Base-by-base conservation (phyloP, 148 eudicot genomes). In the Vaccinium macrocarpon region DNA sequence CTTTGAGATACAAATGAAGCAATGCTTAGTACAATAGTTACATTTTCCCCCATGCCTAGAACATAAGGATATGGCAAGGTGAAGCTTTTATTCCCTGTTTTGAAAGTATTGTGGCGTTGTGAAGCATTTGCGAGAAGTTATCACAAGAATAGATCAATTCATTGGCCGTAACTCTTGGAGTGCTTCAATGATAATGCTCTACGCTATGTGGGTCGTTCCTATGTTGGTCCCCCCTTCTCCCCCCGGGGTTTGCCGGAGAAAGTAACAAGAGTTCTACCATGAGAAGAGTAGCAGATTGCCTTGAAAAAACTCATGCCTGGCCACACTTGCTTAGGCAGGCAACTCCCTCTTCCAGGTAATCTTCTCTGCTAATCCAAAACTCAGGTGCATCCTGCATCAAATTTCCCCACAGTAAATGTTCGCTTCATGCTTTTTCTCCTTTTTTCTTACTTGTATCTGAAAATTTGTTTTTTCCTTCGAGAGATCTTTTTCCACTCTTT, bases 291-390 rank as follows among this genome's bases (percentile, higher is more conserved):
- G 82, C 35, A 32, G 82, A 81, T 68, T 42, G 57, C 46, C 50
- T 7, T 13, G 19, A 23, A 7, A 5, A 57, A 51, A 14, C 66
- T 84, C 87, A 93, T 82, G 96, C 95, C 77, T 91, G 95, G 74
- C 98, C 97, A 86, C 96, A 94, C 87, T 95, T 97, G 92, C 92
- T 93, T 23, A 97, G 89, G 86, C 97, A 97, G 82, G 88, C 92
- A 76, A 97, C 88, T 86, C 99, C 99, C 87, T 97, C 99, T 91
- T 97, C 99, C 85, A 93, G 86, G 88, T 97, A 97, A 87, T 97
- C 99, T 89, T 97, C 91, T 84, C 91, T 91, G 85, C 90, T 95
- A 79, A 97, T 97, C 99, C 99, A 97, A 81, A 97, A 95, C 83
- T 97, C 99, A 2, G 99, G 98, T 49, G 99, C 95, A 90, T 97